These are phyloP conservation scores for Tetrapisispora pingtungensis DNA, from an alignment of 805 yeast genomes.

Conservation along the genomic window DNA sequence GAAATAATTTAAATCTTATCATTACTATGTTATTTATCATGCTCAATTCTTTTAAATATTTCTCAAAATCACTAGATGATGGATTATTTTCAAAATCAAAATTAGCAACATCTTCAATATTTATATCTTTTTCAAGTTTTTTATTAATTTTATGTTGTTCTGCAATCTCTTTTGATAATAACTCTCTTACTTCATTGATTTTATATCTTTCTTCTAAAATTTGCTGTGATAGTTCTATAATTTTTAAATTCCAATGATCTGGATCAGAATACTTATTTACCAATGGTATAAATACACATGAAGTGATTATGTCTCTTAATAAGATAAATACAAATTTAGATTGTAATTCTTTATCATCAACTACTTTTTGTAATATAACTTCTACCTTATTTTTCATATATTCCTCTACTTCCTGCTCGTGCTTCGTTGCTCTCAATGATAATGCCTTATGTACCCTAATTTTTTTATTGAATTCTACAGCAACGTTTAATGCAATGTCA, in stretches of 20 bases:
- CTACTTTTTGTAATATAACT: constrained; percentile 36
- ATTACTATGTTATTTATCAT: constrained; percentile 8
- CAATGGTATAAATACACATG: constrained; percentile 46
- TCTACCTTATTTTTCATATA: constrained; percentile 39
- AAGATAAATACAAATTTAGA: constrained; percentile 43
- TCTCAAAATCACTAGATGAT: constrained; percentile 22
- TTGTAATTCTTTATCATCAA: constrained; percentile 35
- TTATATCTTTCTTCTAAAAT: constrained; percentile 64
- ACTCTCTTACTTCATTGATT: constrained; percentile 60
- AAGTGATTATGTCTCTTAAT: constrained; percentile 52
- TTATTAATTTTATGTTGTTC: not conserved
- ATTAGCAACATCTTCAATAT: not conserved
- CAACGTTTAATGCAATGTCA: constrained; percentile 35
- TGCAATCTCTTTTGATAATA: constrained; percentile 48
- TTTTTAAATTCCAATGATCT: constrained; percentile 63
- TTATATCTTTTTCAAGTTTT: constrained; percentile 4
- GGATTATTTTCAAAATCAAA: constrained; percentile 9
- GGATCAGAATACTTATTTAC: constrained; percentile 50
- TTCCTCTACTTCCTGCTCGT: constrained; percentile 36
- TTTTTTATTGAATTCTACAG: constrained; percentile 29
- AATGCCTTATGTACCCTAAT: constrained; percentile 52
- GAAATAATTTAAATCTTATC: constrained; percentile 13
- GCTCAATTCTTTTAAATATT: constrained; percentile 18
- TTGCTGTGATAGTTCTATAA: constrained; percentile 50
- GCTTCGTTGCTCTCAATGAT: constrained; percentile 26